These are phyloP conservation scores for Peronospora belbahrii DNA, from an alignment of 352 stramenopile genomes.

Conservation along the genomic window DNA sequence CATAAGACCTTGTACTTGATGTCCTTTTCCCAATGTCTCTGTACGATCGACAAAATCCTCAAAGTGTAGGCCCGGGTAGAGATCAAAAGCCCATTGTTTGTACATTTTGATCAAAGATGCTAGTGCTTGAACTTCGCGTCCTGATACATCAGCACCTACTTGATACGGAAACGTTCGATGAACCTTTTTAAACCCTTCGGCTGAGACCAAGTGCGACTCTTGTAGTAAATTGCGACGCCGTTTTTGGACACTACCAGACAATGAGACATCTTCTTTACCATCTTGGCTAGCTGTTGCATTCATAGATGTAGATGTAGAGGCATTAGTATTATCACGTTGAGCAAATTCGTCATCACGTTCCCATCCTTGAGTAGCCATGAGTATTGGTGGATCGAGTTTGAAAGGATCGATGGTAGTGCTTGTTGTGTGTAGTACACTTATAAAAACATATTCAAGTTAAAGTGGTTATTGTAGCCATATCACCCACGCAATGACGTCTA, in stretches of 20 bases:
- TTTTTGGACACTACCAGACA: slow-evolving; percentile 13
- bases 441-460: not conserved
- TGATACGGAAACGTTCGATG: slow-evolving; percentile 67
- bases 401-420: not conserved
- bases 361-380: slow-evolving; percentile 46
- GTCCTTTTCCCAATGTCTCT: slow-evolving; percentile 48
- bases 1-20: slow-evolving; percentile 58
- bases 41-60: slow-evolving; percentile 71
- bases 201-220: slow-evolving; percentile 58
- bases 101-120: slow-evolving; percentile 68
- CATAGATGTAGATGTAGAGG: not conserved
- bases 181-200: slow-evolving; percentile 61
- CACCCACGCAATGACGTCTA: no score
- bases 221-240: slow-evolving; percentile 47
- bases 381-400: slow-evolving; percentile 19
- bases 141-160: slow-evolving; percentile 39
- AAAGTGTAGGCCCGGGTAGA: slow-evolving; percentile 76
- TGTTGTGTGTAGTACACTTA: not conserved
- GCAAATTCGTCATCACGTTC: slow-evolving; percentile 44
- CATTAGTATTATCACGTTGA: slow-evolving; percentile 10
- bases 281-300: slow-evolving; percentile 4
- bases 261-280: not conserved
- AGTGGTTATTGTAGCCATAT: slow-evolving; percentile 1
- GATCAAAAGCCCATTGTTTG: slow-evolving; percentile 80
- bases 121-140: slow-evolving; percentile 60